Base-by-base conservation (phyloP, 371 early-diverging fungal species). In the Mucor mucedo region DNA sequence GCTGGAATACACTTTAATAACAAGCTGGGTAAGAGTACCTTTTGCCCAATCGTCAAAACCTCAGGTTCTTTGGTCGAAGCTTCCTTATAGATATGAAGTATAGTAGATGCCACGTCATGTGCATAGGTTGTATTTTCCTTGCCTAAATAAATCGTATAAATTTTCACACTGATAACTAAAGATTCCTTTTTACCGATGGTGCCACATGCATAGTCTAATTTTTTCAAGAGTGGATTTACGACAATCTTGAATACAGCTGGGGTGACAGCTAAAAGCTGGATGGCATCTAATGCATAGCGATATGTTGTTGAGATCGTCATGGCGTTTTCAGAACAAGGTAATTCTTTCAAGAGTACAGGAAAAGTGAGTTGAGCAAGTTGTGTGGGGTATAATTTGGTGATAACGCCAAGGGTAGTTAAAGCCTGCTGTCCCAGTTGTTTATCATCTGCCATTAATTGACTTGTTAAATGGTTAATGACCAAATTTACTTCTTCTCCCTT, bases 401-500 rank as follows among this genome's bases (percentile, higher is more conserved):
- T 32, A 4, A 68, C 55, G 11, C 52, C 52, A 33, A 71, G 57
- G 8, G 62, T 67, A 2, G 64, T 56, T 48, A 71, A 53, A n/a
- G 55, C 53, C 14, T 55, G 56, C 2, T 41, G 16, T 33, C 54
- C 41, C 35, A 55, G 32, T 21, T 56, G 45, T 32, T 53, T 53
- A 4, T 68, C 68, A 44, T 54, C 16, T 3, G 45, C 16, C 30
- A 58, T 49, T 9, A 71, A 49, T 52, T 68, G 69, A 33, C 65
- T 54, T 7, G 72, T 70, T 29, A 76, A 59, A 9, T 72, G 70
- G 38, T 54, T 55, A 5, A 65, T 63, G 3, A 60, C 57, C 16
- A 70, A 42, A 47, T 77, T 50, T 5, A 71, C 47, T 69, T 91
- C 88, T 47, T 87, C 77, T 38, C 72, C 66, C 16, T 75, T 74